Base-by-base conservation (phyloP, 139 green algal genomes). In the Auxenochlorella pyrenoidosa region DNA sequence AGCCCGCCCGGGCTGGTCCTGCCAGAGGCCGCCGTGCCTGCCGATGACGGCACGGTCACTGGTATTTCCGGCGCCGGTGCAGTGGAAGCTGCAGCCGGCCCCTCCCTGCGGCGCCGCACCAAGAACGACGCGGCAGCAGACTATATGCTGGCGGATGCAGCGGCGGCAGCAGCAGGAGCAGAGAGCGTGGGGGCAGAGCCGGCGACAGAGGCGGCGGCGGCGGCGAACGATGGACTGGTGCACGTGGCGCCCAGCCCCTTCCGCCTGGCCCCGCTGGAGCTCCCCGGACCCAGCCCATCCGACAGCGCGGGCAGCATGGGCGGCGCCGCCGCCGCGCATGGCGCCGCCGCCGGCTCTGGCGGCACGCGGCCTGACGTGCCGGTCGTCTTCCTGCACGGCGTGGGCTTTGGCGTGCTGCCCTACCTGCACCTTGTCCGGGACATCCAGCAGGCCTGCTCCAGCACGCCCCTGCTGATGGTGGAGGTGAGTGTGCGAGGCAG, bases 341-440 rank as follows among this genome's bases (percentile, higher is more conserved):
- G 24, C 54, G 13, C 3, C 38, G 24, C 22, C 38, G 32, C 24
- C 47, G 47, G 5, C 30, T 18, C 36, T 21, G 65, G 60, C 40
- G 40, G 38, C 58, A 81, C 77, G 12, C 77, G 63, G 36, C 41
- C 58, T 3, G 76, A 43, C 44, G 88, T 89, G 60, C 92, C 92
- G 41, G 68, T 94, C 5, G 85, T 94, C 24, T 94, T 94, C 68
- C 30, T 94, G 71, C 92, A 94, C 76, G 92, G 92, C 36, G 92
- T 94, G 1, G 92, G 92, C 36, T 78, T 93, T 44, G 92, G 90
- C 21, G 38, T 92, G 70, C 79, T 91, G 40, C 92, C 92, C 0
- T 94, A 94, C 75, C 75, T 94, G 66, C 70, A 82, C 60, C 84
- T 93, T 1, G 72, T 93, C 21, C 43, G 79, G 15, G 77, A 83